A percentile compares a stretch with the other conserved stretches of the same genome.
Evolutionary conservation across 1,284 basidiomycete genomes (phyloP).

Genomic region (Amylostereum areolatum): DNA sequence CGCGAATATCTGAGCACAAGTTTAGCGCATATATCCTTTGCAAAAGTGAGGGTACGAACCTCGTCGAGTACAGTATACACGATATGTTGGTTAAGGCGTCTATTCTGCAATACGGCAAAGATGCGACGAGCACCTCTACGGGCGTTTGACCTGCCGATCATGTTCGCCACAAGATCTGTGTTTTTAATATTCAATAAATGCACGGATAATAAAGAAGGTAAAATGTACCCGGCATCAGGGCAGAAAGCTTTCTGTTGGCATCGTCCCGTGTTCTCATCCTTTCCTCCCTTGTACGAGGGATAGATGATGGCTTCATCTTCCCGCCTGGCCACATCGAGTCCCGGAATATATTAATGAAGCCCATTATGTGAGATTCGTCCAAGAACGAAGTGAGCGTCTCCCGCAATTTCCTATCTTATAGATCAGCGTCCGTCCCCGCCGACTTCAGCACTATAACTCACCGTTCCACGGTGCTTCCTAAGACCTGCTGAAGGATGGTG

Average conservation of each 20-base stretch:
- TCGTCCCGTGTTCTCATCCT: conserved; percentile 76
- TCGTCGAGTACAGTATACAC: conserved; percentile 85
- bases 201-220: conserved; percentile 3
- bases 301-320: conserved; percentile 51
- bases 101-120: conserved; percentile 90
- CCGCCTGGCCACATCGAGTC: conserved; percentile 83
- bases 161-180: conserved; percentile 87
- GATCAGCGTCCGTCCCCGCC: conserved; percentile 1
- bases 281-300: conserved; percentile 74
- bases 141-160: conserved; percentile 93
- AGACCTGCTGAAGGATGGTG: conserved; percentile 90
- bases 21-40: too few species aligned
- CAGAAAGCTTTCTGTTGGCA: conserved; percentile 82
- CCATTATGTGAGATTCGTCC: conserved; percentile 64
- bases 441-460: conserved; percentile 26
- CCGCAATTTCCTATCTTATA: conserved; percentile 67
- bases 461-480: conserved; percentile 95
- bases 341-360: conserved; percentile 61
- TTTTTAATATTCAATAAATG: conserved; percentile 2
- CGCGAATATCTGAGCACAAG: conserved; percentile 41
- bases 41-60: conserved; percentile 34
- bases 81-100: conserved; percentile 88
- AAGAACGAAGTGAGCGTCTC: conserved; percentile 65
- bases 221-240: conserved; percentile 78
- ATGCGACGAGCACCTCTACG: conserved; percentile 85